Evolutionary conservation across 371 early-diverging fungal genomes (phyloP).

Genomic region (Capillidium rhysosporum): DNA sequence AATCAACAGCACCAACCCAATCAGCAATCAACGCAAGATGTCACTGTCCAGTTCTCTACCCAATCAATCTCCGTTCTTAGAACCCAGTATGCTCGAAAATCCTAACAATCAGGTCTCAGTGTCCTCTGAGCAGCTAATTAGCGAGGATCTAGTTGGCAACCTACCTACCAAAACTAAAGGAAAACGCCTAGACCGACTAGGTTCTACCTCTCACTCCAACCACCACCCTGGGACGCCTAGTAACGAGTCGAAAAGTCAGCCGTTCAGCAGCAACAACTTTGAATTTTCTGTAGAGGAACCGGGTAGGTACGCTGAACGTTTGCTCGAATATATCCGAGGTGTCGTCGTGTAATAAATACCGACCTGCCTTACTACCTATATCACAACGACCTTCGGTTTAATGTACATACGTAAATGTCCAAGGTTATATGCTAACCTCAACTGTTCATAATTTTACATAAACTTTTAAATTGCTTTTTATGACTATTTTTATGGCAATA

Average conservation of each 20-base stretch:
- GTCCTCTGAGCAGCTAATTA: background rate
- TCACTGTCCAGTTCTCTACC: slow-evolving; percentile 1
- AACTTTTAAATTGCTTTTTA: too few relatives aligned
- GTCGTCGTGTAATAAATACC: slow-evolving; percentile 8
- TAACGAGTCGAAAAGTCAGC: background rate
- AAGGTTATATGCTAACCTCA: too few relatives aligned
- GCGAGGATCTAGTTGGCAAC: background rate
- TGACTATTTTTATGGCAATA: too few relatives aligned
- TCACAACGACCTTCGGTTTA: too few relatives aligned
- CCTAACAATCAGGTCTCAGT: background rate
- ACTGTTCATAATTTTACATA: too few relatives aligned
- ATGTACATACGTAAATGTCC: too few relatives aligned
- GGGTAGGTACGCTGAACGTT: slow-evolving; percentile 26
- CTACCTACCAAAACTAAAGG: background rate
- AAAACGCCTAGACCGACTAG: slow-evolving; percentile 1
- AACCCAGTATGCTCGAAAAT: background rate
- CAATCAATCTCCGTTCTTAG: background rate
- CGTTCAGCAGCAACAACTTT: slow-evolving; percentile 3
- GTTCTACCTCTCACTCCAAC: background rate
- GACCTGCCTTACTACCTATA: too few relatives aligned
- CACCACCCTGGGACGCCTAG: background rate
- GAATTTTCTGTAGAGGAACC: slow-evolving; percentile 37
- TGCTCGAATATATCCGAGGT: slow-evolving; percentile 22
- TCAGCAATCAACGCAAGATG: background rate
- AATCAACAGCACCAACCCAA: background rate